phyloP scores from a whole-genome alignment of 2,329 filamentous ascomycete genomes.

The Didymosphaeria variabile region DNA sequence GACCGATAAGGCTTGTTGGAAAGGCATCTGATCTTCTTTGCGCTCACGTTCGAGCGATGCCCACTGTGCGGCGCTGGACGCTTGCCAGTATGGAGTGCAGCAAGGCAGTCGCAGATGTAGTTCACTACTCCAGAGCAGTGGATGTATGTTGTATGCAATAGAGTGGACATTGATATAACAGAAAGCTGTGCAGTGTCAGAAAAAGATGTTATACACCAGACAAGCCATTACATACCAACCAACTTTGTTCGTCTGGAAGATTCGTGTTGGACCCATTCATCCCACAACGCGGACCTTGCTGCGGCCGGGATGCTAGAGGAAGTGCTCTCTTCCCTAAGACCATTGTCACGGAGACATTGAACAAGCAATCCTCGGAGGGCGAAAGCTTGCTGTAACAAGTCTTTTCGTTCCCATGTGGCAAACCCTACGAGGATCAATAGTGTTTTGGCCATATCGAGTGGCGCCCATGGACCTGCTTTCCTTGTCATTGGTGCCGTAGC shows the following conservation, averaged over 20 bases:
- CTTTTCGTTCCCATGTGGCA: constrained; percentile 43
- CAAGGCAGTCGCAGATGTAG: constrained; percentile 39
- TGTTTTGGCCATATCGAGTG: constrained; percentile 40
- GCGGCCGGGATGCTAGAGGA: constrained; percentile 21
- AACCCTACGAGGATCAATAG: constrained; percentile 42
- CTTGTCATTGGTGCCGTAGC: constrained; percentile 17
- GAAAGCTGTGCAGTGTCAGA: neutral
- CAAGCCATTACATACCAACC: constrained; percentile 37
- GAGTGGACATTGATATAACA: constrained; percentile 41
- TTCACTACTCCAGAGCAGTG: constrained; percentile 41
- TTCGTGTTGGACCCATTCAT: constrained; percentile 41
- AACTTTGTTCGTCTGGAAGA: constrained; percentile 42
- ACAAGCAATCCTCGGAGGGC: constrained; percentile 38
- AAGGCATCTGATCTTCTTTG: constrained; percentile 37
- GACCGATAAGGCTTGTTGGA: constrained; percentile 39
- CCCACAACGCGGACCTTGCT: constrained; percentile 37
- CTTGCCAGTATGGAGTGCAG: constrained; percentile 38
- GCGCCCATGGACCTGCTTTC: constrained; percentile 35
- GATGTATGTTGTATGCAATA: constrained; percentile 43
- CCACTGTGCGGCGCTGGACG: constrained; percentile 39
- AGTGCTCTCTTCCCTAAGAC: constrained; percentile 32
- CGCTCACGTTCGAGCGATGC: constrained; percentile 32
- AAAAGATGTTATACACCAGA: neutral
- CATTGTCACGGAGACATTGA: constrained; percentile 39
- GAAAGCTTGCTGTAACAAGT: constrained; percentile 42